A percentile compares a stretch with the other conserved stretches of the same genome.
These are phyloP conservation scores for Penicillium diatomitis DNA, from an alignment of 495 filamentous ascomycete genomes.

Conservation along the genomic window DNA sequence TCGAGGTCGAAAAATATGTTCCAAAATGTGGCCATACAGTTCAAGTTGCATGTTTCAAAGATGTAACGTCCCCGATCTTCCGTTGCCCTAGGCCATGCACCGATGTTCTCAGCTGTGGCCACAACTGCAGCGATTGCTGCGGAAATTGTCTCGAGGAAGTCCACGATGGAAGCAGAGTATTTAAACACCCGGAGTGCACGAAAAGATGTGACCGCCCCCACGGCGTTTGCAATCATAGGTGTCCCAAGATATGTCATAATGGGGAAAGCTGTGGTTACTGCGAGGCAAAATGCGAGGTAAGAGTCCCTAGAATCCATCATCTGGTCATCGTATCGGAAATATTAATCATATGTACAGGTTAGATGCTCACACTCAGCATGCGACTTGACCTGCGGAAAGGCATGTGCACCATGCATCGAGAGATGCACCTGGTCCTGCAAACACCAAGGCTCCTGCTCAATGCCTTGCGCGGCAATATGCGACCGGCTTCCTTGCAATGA, in stretches of 20 bases:
- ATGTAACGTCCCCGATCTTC: conserved; percentile 3
- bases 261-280: conserved; percentile 36
- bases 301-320: conserved; percentile 32
- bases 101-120: conserved; percentile 2
- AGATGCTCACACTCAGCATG: conserved; percentile 6
- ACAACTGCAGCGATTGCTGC: background rate
- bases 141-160: conserved; percentile 2
- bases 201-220: conserved; percentile 5
- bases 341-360: conserved; percentile 3
- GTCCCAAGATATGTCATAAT: conserved; percentile 1
- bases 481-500: conserved; percentile 52
- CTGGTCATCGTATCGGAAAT: background rate
- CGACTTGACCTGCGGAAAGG: conserved; percentile 38
- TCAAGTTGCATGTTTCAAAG: background rate
- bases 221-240: conserved; percentile 4
- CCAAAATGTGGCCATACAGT: background rate
- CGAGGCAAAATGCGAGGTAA: conserved; percentile 41
- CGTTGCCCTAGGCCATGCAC: conserved; percentile 2
- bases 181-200: background rate
- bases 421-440: conserved; percentile 44
- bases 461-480: conserved; percentile 51
- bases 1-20: conserved; percentile 1
- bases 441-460: conserved; percentile 40
- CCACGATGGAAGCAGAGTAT: background rate
- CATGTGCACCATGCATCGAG: conserved; percentile 53